Conservation (phyloP, 1,139 yeast species). For the Kazachstania sp. region DNA sequence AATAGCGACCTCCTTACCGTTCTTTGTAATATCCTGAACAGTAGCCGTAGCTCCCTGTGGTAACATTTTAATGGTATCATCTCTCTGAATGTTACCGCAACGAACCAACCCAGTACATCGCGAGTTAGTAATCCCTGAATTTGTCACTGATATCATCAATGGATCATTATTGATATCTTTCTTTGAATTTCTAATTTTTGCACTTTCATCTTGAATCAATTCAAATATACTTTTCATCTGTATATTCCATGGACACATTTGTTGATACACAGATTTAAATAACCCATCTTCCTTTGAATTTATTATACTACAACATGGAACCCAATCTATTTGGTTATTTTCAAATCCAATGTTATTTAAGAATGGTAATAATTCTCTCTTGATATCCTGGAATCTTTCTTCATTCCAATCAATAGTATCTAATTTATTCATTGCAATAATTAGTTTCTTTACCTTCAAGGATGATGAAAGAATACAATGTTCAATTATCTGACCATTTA, state of each 20-base stretch:
- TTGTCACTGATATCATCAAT: neutral
- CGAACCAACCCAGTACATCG: neutral
- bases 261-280: neutral
- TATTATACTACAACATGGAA: conserved; percentile 66
- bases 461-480: conserved; percentile 64
- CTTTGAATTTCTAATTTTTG: neutral
- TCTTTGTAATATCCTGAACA: neutral
- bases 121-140: neutral
- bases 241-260: conserved; percentile 8
- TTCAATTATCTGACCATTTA: conserved; percentile 76
- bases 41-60: neutral
- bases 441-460: conserved; percentile 54
- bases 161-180: neutral
- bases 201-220: neutral
- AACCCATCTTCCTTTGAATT: conserved; percentile 43
- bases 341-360: conserved; percentile 49
- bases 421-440: conserved; percentile 68
- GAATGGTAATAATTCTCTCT: conserved; percentile 43
- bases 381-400: conserved; percentile 48
- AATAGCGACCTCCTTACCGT: neutral
- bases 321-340: conserved; percentile 39
- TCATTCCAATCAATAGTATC: conserved; percentile 57
- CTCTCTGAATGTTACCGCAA: neutral
- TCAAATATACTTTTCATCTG: neutral
- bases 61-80: neutral